These are phyloP conservation scores for Backusella macrospora DNA, from an alignment of 192 early-diverging fungal species.

Conservation along the genomic window DNA sequence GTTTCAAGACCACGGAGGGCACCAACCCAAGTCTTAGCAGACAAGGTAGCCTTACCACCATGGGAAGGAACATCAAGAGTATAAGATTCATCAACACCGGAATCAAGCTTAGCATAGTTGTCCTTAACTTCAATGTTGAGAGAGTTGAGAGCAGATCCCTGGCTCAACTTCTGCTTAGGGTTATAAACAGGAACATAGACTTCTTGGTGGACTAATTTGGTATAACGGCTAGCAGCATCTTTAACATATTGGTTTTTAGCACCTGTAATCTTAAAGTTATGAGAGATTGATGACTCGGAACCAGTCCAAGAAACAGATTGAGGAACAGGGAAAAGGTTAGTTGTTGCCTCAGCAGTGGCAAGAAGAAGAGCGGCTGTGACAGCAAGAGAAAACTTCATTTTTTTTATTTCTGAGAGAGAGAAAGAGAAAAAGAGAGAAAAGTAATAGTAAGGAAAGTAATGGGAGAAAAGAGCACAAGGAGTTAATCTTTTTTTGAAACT, in stretches of 20 bases:
- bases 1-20: constrained; percentile 76
- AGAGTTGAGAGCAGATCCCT: background rate
- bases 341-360: constrained; percentile 25
- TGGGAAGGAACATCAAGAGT: constrained; percentile 59
- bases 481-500: background rate
- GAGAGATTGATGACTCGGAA: constrained; percentile 2
- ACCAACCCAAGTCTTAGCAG: constrained; percentile 64
- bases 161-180: background rate
- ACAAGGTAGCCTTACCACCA: constrained; percentile 54
- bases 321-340: constrained; percentile 32
- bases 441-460: constrained; percentile 2
- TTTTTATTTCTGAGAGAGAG: constrained; percentile 4
- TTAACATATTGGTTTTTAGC: constrained; percentile 14
- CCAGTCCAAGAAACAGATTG: constrained; percentile 35
- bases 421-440: background rate
- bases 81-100: constrained; percentile 73
- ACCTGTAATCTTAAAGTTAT: constrained; percentile 26
- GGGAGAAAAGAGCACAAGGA: background rate
- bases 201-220: background rate
- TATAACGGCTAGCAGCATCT: constrained; percentile 8
- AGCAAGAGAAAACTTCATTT: background rate
- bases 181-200: background rate
- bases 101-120: constrained; percentile 51
- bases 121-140: constrained; percentile 52
- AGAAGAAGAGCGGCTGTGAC: background rate